Evolutionary conservation across 2,329 filamentous ascomycete genomes (phyloP).

Genomic region (Diplodia intermedia): DNA sequence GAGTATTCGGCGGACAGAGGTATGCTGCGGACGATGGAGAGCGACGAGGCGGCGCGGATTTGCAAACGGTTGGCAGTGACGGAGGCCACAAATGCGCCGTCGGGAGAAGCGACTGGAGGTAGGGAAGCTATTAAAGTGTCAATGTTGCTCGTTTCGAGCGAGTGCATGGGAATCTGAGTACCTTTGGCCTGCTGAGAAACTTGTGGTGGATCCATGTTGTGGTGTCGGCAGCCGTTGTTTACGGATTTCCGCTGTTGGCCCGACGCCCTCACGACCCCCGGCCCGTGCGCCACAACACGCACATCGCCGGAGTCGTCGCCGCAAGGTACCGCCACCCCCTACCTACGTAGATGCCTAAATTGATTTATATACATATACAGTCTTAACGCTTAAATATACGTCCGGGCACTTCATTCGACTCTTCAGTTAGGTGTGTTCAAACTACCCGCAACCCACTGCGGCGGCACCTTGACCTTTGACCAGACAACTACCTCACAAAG

Average conservation of each 20-base stretch:
- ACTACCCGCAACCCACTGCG: too few relatives aligned
- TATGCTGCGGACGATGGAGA: conserved; percentile 47
- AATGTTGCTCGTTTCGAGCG: conserved; percentile 13
- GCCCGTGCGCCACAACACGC: neutral
- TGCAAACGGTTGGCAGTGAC: conserved; percentile 49
- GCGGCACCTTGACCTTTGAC: too few relatives aligned
- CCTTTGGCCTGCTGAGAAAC: conserved; percentile 39
- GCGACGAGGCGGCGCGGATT: conserved; percentile 48
- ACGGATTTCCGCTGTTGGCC: conserved; percentile 20
- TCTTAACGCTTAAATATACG: too few relatives aligned
- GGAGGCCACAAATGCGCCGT: conserved; percentile 49
- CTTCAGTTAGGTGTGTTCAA: too few relatives aligned
- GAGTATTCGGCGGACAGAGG: conserved; percentile 44
- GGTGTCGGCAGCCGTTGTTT: conserved; percentile 22
- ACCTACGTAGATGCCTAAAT: too few relatives aligned
- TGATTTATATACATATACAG: too few relatives aligned
- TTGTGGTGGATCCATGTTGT: conserved; percentile 25
- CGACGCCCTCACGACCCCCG: neutral
- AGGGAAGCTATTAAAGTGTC: conserved; percentile 41
- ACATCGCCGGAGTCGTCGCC: neutral
- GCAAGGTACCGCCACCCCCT: neutral
- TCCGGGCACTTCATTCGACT: too few relatives aligned
- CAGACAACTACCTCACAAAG: too few relatives aligned
- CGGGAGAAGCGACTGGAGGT: conserved; percentile 48
- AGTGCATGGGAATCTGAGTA: conserved; percentile 4